Conservation (phyloP, 1,284 basidiomycete species). For the Coriolopsis trogii region DNA sequence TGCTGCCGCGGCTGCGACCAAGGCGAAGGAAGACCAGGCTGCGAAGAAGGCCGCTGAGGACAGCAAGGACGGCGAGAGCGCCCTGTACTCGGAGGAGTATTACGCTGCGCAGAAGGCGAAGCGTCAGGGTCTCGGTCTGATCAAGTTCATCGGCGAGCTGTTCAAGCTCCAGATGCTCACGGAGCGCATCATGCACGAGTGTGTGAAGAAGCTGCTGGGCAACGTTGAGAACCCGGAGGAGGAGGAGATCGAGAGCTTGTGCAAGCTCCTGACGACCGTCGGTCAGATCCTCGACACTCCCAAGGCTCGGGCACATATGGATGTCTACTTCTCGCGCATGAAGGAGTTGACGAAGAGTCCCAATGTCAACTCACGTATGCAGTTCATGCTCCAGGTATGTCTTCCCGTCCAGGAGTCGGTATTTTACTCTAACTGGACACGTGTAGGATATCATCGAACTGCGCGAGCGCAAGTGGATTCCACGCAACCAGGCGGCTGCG, state of each 20-base stretch:
- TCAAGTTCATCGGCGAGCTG: conserved; percentile 97
- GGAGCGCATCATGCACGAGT: conserved; percentile 78
- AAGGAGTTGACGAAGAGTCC: conserved; percentile 75
- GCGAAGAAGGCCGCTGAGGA: conserved; percentile 63
- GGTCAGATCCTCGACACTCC: conserved; percentile 80
- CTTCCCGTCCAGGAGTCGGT: not conserved
- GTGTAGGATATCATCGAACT: conserved; percentile 75
- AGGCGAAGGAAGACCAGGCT: conserved; percentile 56
- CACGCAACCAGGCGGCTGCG: conserved; percentile 76
- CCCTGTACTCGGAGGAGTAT: conserved; percentile 93
- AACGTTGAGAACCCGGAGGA: conserved; percentile 96
- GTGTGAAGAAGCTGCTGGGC: conserved; percentile 91
- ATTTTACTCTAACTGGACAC: not conserved
- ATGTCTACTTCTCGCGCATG: conserved; percentile 93
- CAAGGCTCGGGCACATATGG: conserved; percentile 85
- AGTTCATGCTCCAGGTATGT: conserved; percentile 92
- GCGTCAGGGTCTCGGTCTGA: conserved; percentile 94
- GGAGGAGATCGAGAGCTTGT: conserved; percentile 96
- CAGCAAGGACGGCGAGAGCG: conserved; percentile 56
- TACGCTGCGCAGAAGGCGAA: conserved; percentile 97
- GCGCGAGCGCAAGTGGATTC: conserved; percentile 81
- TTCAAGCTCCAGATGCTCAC: conserved; percentile 84
- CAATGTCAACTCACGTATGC: conserved; percentile 85
- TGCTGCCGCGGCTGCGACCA: conserved; percentile 36
- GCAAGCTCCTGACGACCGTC: conserved; percentile 90